Evolutionary conservation across 2,329 filamentous ascomycete genomes (phyloP).

Genomic region (Botryosphaeria agaves): DNA sequence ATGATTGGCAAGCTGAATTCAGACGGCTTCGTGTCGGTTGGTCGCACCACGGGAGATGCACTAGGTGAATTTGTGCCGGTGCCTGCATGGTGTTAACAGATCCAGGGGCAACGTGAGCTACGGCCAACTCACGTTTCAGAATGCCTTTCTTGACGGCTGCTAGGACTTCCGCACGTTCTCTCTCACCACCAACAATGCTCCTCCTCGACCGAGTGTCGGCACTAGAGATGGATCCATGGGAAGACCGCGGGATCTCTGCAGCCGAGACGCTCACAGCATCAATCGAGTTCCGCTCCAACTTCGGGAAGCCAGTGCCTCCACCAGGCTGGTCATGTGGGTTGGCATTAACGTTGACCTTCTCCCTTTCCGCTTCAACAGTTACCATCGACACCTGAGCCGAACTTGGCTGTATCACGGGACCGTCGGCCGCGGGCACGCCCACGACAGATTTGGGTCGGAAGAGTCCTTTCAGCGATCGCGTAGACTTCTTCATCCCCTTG

Average conservation of each 20-base stretch:
- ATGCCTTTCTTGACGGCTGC: constrained; percentile 92
- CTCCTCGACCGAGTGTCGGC: constrained; percentile 48
- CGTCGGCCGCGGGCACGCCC: constrained; percentile 57
- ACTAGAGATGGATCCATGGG: constrained; percentile 32
- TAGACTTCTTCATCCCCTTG: constrained; percentile 90
- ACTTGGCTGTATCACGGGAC: constrained; percentile 45
- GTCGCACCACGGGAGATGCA: constrained; percentile 50
- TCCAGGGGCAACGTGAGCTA: too few species aligned
- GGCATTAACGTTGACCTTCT: constrained; percentile 60
- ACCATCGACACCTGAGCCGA: constrained; percentile 87
- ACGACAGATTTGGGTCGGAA: constrained; percentile 90
- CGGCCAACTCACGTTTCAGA: constrained; percentile 72
- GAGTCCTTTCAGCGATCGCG: constrained; percentile 76
- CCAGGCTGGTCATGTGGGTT: constrained; percentile 49
- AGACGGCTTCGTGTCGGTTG: constrained; percentile 35
- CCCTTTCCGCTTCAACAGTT: constrained; percentile 83
- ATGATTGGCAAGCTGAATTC: constrained; percentile 43
- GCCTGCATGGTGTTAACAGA: constrained; percentile 15
- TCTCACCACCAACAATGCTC: constrained; percentile 83
- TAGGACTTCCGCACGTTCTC: constrained; percentile 77
- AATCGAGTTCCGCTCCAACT: constrained; percentile 65
- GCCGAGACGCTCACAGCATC: constrained; percentile 37
- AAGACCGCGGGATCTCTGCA: constrained; percentile 13
- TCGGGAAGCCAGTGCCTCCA: constrained; percentile 67
- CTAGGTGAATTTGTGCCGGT: constrained; percentile 41